phyloP scores from a whole-genome alignment of 345 rosid genomes.

The Populus alba region DNA sequence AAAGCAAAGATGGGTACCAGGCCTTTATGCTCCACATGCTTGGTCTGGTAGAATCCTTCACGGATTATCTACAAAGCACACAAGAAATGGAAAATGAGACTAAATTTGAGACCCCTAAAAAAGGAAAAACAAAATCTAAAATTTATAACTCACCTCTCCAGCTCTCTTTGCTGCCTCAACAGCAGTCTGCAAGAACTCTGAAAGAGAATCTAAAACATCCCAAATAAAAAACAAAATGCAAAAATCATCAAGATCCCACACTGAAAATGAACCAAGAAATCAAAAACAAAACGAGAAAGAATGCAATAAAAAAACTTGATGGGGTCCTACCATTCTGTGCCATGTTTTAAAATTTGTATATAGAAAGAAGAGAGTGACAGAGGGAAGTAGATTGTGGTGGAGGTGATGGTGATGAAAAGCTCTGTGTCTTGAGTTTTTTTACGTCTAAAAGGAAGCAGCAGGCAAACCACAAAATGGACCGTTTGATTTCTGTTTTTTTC shows the following conservation, averaged over 20 bases:
- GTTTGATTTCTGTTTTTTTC: background rate
- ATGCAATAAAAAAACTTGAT: background rate
- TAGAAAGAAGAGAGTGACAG: constrained; percentile 1
- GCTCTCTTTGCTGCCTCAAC: constrained; percentile 87
- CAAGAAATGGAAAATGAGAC: background rate
- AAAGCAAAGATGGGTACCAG: constrained; percentile 44
- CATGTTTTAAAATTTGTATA: constrained; percentile 30
- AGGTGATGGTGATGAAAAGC: background rate
- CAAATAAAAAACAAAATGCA: background rate
- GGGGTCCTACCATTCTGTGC: constrained; percentile 45
- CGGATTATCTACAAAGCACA: constrained; percentile 54
- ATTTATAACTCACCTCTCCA: constrained; percentile 51
- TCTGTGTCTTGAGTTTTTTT: background rate
- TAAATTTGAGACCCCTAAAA: background rate
- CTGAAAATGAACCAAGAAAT: background rate
- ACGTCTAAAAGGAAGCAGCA: background rate
- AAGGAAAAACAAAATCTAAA: background rate
- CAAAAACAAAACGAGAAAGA: background rate
- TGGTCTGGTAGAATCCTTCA: constrained; percentile 74
- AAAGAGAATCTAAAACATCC: constrained; percentile 47
- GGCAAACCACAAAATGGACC: background rate
- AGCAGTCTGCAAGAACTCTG: constrained; percentile 61
- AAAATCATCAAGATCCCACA: constrained; percentile 9
- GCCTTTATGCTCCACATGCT: constrained; percentile 94
- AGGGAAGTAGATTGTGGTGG: background rate